Base-by-base conservation (phyloP, 2,329 filamentous ascomycete species). In the Trichoderma atrobrunneum region DNA sequence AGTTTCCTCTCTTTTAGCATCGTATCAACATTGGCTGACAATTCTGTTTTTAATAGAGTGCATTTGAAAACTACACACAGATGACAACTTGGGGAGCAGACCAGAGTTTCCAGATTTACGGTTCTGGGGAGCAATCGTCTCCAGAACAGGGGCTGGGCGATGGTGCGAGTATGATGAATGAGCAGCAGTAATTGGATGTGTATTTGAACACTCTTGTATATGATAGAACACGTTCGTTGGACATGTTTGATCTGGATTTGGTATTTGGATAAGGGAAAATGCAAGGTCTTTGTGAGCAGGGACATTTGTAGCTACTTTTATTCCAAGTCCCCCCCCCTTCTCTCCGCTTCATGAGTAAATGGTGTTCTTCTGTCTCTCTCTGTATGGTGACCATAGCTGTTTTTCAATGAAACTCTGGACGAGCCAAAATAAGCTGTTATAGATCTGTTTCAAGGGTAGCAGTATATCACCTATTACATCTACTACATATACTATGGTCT, bases 11-110 rank as follows among this genome's bases (percentile, higher is more conserved):
- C 24, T 1, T 8, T 10, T 8, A 59, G 5, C 14, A 28, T 54
- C 6, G 34, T 5, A 54, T 32, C 12, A 48, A 57, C 61, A 26
- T 6, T 72, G 71, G 70, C 79, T 84, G 73, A 82, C 39, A 8
- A 48, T 14, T 74, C 11, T 5, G 30, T 51, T 14, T 24, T 39
- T 10, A 34, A 43, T 67, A 89, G 88, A 85, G 85, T 57, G 85
- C 86, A 14, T 86, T 90, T 62, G 87, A 90, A 73, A 88, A 84
- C 66, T 89, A 86, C 73, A 84, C 87, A 0, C 88, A 90, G 73
- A 79, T 80, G 76, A 84, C 86, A 16, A 85, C 84, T 56, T 89
- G 87, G 83, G 85, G 84, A 30, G 80, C 82, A 3, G 87, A 88
- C 36, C 84, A 86, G 71, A 83, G 84, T 18, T 87, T 88, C 75